Conservation (phyloP, 176 grass and related monocot species). For the Zizania latifolia region DNA sequence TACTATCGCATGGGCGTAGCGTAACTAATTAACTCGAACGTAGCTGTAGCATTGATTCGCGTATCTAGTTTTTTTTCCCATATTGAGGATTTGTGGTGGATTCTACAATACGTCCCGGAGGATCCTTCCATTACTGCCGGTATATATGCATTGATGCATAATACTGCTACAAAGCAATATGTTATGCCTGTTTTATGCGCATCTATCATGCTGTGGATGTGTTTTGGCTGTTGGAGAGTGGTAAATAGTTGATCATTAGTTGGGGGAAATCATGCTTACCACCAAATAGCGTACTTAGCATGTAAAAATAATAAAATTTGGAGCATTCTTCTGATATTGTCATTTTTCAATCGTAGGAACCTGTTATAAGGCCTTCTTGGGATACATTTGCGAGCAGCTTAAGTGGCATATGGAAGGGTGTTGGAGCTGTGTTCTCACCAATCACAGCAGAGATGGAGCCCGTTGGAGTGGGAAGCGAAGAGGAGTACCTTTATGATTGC, state of each 20-base stretch:
- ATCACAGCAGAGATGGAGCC: slow-evolving; percentile 92
- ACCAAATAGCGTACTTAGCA: not conserved
- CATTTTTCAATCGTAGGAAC: slow-evolving; percentile 56
- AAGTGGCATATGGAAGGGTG: slow-evolving; percentile 91
- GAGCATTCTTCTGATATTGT: not conserved
- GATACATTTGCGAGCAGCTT: slow-evolving; percentile 89
- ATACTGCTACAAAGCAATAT: not conserved
- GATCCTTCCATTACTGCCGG: not conserved
- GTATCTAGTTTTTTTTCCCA: not conserved
- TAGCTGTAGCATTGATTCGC: not conserved
- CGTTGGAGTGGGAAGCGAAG: slow-evolving; percentile 67
- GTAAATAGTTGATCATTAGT: not conserved
- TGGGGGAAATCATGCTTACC: not conserved
- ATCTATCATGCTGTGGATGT: too few relatives aligned
- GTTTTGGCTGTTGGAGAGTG: too few relatives aligned
- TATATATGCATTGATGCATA: not conserved
- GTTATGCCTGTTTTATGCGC: not conserved
- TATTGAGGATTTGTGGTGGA: not conserved
- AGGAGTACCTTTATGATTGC: slow-evolving; percentile 90
- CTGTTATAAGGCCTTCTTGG: slow-evolving; percentile 86
- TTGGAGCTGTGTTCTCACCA: slow-evolving; percentile 80
- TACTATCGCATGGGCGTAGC: not conserved
- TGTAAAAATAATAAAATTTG: not conserved
- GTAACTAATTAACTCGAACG: not conserved
- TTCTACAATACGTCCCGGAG: not conserved